Evolutionary conservation across 495 filamentous ascomycete genomes (phyloP).

Genomic region (Penicillium salamii): DNA sequence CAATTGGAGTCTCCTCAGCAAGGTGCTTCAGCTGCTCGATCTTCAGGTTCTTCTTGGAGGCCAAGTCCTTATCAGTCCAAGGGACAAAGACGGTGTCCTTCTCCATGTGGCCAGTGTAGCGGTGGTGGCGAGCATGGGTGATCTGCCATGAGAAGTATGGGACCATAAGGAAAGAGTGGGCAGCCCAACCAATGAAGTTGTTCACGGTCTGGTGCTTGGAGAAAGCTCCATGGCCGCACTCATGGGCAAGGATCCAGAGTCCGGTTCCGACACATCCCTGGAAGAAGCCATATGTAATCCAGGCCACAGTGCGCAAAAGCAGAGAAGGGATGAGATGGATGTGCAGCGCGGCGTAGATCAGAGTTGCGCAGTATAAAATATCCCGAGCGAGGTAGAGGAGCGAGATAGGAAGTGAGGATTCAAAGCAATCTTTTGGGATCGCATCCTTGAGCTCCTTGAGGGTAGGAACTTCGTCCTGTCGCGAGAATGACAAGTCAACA

Average conservation of each 20-base stretch:
- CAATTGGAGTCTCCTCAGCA: conserved; percentile 56
- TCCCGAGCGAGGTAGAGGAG: conserved; percentile 19
- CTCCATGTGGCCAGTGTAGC: conserved; percentile 56
- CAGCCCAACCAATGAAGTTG: conserved; percentile 63
- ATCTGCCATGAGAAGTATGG: conserved; percentile 79
- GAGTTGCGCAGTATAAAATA: conserved; percentile 15
- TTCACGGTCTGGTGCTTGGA: conserved; percentile 59
- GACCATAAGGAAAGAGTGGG: conserved; percentile 63
- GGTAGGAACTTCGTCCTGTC: conserved; percentile 1
- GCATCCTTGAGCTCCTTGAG: conserved; percentile 7
- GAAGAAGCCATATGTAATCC: conserved; percentile 20
- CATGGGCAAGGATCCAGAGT: conserved; percentile 28
- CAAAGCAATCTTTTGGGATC: conserved; percentile 27
- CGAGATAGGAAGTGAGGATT: conserved; percentile 18
- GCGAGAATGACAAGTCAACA: neutral
- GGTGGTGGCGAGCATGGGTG: conserved; percentile 72
- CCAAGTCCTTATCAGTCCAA: conserved; percentile 39
- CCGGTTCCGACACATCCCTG: conserved; percentile 28
- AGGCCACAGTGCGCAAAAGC: conserved; percentile 15
- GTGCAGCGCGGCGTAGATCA: conserved; percentile 20
- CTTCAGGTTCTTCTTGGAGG: conserved; percentile 28
- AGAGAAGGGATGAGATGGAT: conserved; percentile 23
- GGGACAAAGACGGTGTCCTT: conserved; percentile 61
- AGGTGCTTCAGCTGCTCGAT: conserved; percentile 42
- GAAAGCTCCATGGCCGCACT: conserved; percentile 59